phyloP scores from a whole-genome alignment of 768 basidiomycete genomes.

The Lactarius hengduanensis region DNA sequence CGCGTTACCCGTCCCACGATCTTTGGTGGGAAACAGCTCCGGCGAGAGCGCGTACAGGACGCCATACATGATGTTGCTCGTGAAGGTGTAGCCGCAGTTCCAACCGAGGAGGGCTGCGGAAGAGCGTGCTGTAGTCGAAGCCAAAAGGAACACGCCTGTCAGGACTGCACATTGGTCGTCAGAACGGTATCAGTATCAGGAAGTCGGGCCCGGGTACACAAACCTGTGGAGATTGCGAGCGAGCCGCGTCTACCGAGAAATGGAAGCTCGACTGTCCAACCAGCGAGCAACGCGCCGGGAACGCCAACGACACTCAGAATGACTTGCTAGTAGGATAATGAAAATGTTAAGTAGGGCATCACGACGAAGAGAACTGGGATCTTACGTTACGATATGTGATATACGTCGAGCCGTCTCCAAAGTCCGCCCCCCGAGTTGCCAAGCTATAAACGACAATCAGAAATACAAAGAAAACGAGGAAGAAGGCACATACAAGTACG shows the following conservation, averaged over 20 bases:
- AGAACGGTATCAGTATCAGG: neutral
- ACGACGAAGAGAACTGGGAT: neutral
- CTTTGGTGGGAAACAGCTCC: slow-evolving; percentile 53
- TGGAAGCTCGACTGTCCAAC: slow-evolving; percentile 51
- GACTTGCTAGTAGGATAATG: slow-evolving; percentile 41
- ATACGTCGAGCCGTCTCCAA: slow-evolving; percentile 66
- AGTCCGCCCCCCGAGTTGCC: slow-evolving; percentile 60
- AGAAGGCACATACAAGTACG: slow-evolving; percentile 45
- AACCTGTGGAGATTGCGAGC: slow-evolving; percentile 48
- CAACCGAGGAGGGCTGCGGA: slow-evolving; percentile 53
- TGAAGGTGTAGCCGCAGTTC: slow-evolving; percentile 60
- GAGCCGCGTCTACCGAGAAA: slow-evolving; percentile 54
- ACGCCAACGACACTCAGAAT: slow-evolving; percentile 58
- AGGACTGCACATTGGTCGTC: slow-evolving; percentile 35
- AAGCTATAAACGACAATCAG: slow-evolving; percentile 43
- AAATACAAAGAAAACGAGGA: neutral
- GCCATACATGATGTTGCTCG: slow-evolving; percentile 57
- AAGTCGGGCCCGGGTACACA: slow-evolving; percentile 22
- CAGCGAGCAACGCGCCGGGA: slow-evolving; percentile 56
- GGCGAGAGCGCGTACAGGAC: slow-evolving; percentile 44
- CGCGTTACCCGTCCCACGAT: slow-evolving; percentile 56
- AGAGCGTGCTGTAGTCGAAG: slow-evolving; percentile 53
- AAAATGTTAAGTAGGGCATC: neutral
- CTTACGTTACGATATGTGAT: slow-evolving; percentile 73
- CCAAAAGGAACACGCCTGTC: slow-evolving; percentile 59